Base-by-base conservation (phyloP, 257 asterid species). In the Schizonepeta tenuifolia region DNA sequence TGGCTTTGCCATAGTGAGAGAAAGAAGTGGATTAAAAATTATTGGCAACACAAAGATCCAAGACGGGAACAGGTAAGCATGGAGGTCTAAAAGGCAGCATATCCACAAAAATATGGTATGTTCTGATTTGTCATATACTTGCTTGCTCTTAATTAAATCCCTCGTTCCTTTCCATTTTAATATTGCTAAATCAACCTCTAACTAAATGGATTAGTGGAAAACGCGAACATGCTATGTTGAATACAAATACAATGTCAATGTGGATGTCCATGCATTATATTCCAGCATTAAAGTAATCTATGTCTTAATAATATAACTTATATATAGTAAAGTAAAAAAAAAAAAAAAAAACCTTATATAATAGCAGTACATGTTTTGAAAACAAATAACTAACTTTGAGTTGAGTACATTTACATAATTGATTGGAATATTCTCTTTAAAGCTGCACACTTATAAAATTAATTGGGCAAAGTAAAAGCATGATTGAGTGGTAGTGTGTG, bases 41-140 rank as follows among this genome's bases (percentile, higher is more conserved):
- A 24, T 11, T 60, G 7, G 35, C 14, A 43, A 26, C 22, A 62
- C 11, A 64, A 69, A 61, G 51, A 31, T 56, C 12, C 46, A 56
- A 24, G 54, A 40, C 4, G 74, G 76, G 77, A 80, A 71, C 87
- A 83, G 73, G 78, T 64, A 69, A 60, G 76, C 71, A 75, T 55
- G 78, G 76, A 71, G 76, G 66, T 66, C 50, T 43, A 75, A 78
- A 80, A 49, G 76, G 49, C 57, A 70, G 62, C 80, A 79, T 63
- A 67, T 79, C 76, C 83, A 77, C 67, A 2, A 67, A 78, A 72
- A 21, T 35, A 54, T 67, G 58, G 65, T 58, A 49, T 67, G 82
- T 62, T 78, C 71, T 72, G 55, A 72, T 72, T 67, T 78, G 73
- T 57, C 74, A 46, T 67, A n/a, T 74, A 17, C 12, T 73, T 64